Base-by-base conservation (phyloP, 768 basidiomycete genomes). In the Tylopilus sp. region DNA sequence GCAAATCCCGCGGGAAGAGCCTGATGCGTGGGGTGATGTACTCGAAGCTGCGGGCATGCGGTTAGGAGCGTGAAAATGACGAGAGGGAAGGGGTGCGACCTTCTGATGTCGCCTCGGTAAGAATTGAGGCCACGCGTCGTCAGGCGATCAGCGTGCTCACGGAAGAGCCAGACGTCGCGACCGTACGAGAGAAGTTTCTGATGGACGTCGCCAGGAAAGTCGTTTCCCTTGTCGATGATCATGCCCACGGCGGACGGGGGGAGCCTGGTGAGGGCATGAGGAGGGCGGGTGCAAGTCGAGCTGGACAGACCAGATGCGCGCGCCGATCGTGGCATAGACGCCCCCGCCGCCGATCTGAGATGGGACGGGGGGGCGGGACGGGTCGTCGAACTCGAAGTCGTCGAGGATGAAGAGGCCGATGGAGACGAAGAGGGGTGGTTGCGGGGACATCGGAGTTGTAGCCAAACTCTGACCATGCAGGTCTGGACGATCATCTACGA, bases 331-430 rank as follows among this genome's bases (percentile, higher is more conserved):
- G 48, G 89, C 88, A 68, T 89, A 90, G 0, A 87, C 90, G 3
- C 93, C 93, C 1, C 90, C 94, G 0, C 93, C 93, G 24, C 93
- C 93, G 58, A 95, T 92, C 84, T 93, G 45, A 25, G 36, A 30
- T 67, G 83, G 9, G 6, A 21, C 22, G 19, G 26, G 1, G 22
- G 30, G 19, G 8, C 3, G 13, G 16, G n/a, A 8, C 12, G 14
- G 4, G 48, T 78, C 87, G 81, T 86, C 81, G 8, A 26, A 4
- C 14, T 16, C 11, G 41, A 48, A 87, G 4, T 86, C 78, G 68
- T 97, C 93, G 61, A 95, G 80, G 62, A 97, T 94, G 74, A 95
- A 95, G 82, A 93, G 83, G 8, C 92, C 93, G 25, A 93, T 74
- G n/a, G 85, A 83, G 19, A 80, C 82, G 43, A 91, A 85, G 36